Evolutionary conservation across 495 filamentous ascomycete genomes (phyloP), one percentile per base, ranked within the genome.

Genomic region (Xylaria cubensis): DNA sequence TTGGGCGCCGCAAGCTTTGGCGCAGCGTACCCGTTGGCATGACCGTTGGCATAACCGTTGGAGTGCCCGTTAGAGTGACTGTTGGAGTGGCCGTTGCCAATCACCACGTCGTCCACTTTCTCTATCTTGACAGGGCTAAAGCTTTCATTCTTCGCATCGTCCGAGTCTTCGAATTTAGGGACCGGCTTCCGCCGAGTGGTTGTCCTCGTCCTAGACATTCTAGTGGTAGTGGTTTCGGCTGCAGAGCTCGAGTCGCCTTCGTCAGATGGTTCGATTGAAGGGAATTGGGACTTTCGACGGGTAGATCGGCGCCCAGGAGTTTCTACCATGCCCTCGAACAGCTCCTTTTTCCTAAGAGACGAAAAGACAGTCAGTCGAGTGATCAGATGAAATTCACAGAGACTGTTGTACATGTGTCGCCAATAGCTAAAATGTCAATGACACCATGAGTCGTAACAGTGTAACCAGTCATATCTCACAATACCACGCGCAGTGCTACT

Each of bases 251-350:
- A 84, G 46, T 85, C 83, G 65, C 76, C 80, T 71, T 86, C 84
- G 48, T 85, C 84, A 62, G 80, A 82, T 64, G 76, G 67, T 53
- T 79, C 71, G 46, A 79, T 69, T 5, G 74, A 70, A 19, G 80
- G 77, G 72, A 82, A 77, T 24, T 79, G 83, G 19, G 82, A 80
- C 72, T 81, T 85, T 71, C 84, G 83, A 73, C 84, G 82, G 29
- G 79, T 76, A 26, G 77, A 73, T 61, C 76, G 79, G 2, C 80
- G 78, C 21, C 62, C 74, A 36, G 85, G 85, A 3, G 84, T 86
- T 74, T 83, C 83, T 39, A 86, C 72, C 85, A 86, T 85, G 67
- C 85, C 85, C n/a, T 85, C 81, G 68, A 85, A 86, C 50, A 84
- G 80, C 69, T 86, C 85, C 77, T 85, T 85, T 72, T 86, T 86